Conservation (phyloP, 179 eudicot genomes). For the Carnegiea gigantea region DNA sequence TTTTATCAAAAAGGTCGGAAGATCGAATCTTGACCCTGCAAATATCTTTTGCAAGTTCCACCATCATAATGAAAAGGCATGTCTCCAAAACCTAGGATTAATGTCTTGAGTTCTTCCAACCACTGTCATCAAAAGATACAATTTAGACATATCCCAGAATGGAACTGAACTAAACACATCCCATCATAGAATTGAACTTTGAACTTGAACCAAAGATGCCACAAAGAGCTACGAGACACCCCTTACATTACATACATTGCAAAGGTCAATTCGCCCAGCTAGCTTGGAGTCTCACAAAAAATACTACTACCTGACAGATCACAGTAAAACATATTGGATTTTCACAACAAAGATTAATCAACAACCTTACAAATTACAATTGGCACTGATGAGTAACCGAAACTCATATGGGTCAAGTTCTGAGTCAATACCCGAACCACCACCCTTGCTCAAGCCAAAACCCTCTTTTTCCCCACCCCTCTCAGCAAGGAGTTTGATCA, state of each 20-base stretch:
- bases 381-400: not conserved
- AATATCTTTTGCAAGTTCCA: no score
- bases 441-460: conserved; percentile 35
- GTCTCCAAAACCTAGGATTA: no score
- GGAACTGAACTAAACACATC: not conserved
- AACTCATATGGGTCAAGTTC: conserved; percentile 28
- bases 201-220: not conserved
- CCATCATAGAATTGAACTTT: not conserved
- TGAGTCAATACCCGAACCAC: conserved; percentile 93
- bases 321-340: not conserved
- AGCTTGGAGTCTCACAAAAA: not conserved
- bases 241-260: no score
- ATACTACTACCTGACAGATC: not conserved
- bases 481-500: conserved; percentile 26
- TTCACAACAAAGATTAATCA: conserved; percentile 4
- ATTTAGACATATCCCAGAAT: no score
- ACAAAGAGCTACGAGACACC: no score
- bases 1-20: no score
- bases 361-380: not conserved
- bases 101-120: no score
- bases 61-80: no score
- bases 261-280: not conserved
- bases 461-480: not conserved
- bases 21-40: no score
- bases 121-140: no score